Conservation (phyloP, 345 rosid species). For the Eutrema yunnanense region DNA sequence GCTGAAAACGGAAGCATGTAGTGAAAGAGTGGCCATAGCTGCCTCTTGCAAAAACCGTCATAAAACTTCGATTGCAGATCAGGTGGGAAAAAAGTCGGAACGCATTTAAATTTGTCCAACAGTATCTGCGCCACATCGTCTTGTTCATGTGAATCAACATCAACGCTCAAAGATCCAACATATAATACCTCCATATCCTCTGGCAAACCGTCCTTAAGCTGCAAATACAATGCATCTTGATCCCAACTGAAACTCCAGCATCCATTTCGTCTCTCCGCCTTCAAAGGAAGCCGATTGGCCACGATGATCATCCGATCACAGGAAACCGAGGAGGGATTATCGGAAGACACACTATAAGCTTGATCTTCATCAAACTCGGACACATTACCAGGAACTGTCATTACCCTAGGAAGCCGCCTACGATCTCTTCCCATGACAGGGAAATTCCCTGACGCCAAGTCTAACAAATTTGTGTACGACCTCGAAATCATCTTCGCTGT, state of each 20-base stretch:
- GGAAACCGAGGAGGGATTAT: constrained; percentile 31
- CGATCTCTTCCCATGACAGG: constrained; percentile 37
- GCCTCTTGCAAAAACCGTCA: constrained; percentile 37
- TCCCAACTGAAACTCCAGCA: constrained; percentile 36
- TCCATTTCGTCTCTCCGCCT: constrained; percentile 29
- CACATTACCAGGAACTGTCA: constrained; percentile 36
- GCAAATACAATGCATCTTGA: constrained; percentile 30
- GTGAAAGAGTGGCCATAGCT: constrained; percentile 34
- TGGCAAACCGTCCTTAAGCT: constrained; percentile 37
- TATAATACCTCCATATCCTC: constrained; percentile 38
- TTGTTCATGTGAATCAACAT: constrained; percentile 26
- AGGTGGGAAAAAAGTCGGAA: constrained; percentile 32
- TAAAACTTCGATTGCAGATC: constrained; percentile 31
- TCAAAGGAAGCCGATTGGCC: constrained; percentile 32
- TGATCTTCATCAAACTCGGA: constrained; percentile 36
- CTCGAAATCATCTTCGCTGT: constrained; percentile 32
- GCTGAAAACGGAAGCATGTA: constrained; percentile 37
- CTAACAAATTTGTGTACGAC: constrained; percentile 33
- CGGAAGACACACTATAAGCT: constrained; percentile 32
- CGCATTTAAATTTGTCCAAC: constrained; percentile 34
- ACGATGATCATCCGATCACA: constrained; percentile 37
- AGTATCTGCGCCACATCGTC: constrained; percentile 36
- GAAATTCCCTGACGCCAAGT: constrained; percentile 36
- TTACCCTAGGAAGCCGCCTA: constrained; percentile 32
- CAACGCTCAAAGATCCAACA: constrained; percentile 36